Base-by-base conservation (phyloP, 2,329 filamentous ascomycete genomes). In the Cladosporium sp. region DNA sequence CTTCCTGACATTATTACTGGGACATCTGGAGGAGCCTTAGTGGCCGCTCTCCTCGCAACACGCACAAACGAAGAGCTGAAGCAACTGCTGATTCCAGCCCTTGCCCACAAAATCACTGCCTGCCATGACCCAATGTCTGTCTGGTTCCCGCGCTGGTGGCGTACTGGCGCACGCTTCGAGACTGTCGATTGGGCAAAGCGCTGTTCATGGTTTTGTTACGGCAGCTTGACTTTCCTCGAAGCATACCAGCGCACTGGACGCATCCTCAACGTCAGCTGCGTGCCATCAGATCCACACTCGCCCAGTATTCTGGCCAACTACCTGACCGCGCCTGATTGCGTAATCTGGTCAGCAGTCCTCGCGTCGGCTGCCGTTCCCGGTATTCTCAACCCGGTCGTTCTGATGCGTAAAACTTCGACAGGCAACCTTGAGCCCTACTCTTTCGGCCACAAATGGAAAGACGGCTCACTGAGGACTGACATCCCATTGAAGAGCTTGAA, bases 401-500 rank as follows among this genome's bases (percentile, higher is more conserved):
- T 99, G 7, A 90, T 96, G 87, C 86, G 86, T 80, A 96, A 96
- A 77, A 89, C 83, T 55, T 80, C 82, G 17, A 84, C 92, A 60
- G 92, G 92, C 1, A 86, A 80, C 2, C 80, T 99, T 3, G 85
- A 86, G 0, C 94, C 94, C 0, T 99, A 96, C 74, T 95, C 90
- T 0, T 99, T 99, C 70, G 94, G 94, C 0, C 92, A 97, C 79
- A 97, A 97, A 76, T 99, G 94, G 94, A 99, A 99, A 75, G 94
- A 99, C 72, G 94, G 94, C 55, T 94, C 89, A 66, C 77, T 99
- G 57, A 84, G 94, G 38, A 99, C 94, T 1, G 94, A 99, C 69
- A 97, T 99, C 28, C 94, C 94, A 0, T 85, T 99, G 69, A 94
- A 93, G 74, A 89, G 92, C 1, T 81, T 99, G 54, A 97, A 99